Base-by-base conservation (phyloP, 805 yeast species). In the Tetrapisispora arboricola region DNA sequence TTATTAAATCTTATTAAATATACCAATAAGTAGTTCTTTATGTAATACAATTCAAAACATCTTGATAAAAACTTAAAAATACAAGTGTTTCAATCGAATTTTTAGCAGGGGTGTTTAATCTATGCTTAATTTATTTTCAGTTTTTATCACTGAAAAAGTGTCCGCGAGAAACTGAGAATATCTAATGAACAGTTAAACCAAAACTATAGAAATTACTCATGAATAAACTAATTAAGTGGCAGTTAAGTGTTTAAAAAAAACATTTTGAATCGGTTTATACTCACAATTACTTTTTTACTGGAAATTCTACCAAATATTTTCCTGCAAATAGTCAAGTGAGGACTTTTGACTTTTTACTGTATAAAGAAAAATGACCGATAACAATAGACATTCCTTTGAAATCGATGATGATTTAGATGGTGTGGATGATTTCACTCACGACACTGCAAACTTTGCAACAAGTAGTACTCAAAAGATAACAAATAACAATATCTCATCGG, bases 341-440 rank as follows among this genome's bases (percentile, higher is more conserved):
- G n/a, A n/a, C n/a, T n/a, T n/a, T n/a, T n/a, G n/a, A n/a, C n/a
- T n/a, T n/a, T n/a, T n/a, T n/a, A n/a, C n/a, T n/a, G n/a, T n/a
- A n/a, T 25, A 25, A 25, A 25, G 5, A 25, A 11, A 25, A 12
- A 39, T 39, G 36, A 4, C 36, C 13, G 37, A 26, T 3, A 42
- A 25, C 16, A 25, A 30, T 17, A 36, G 32, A 7, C 29, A 28
- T 38, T 44, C 41, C 22, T 31, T 37, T 15, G 47, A 47, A 6
- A 40, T 52, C 20, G 48, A 51, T 39, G 59, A 54, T 39, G 59
- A 49, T 32, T 44, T 54, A 21, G 55, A 54, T 5, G 59, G 59
- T 13, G 59, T 48, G 4, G 59, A 54, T 31, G 59, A 54, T 40
- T 54, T 54, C 31, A 24, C 38, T 6, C 36, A 46, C 17, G 56